Evolutionary conservation across 75 land plant species (phyloP).

Genomic region (Pinus tabuliformis): DNA sequence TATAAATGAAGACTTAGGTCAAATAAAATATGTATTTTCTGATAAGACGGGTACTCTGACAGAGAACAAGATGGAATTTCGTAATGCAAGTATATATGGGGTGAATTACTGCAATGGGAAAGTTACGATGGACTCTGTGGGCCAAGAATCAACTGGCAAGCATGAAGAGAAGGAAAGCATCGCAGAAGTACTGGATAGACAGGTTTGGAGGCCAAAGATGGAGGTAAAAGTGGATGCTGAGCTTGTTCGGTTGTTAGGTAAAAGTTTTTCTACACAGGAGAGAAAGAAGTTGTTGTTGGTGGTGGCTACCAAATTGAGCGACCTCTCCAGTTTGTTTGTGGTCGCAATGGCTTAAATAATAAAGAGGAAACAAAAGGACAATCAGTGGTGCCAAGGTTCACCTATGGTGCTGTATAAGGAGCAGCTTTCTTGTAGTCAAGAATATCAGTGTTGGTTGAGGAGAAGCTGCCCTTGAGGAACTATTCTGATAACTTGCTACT

Average conservation of each 20-base stretch:
- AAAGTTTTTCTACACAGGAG: slow-evolving; percentile 17
- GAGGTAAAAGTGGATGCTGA: slow-evolving; percentile 46
- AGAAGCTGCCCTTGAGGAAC: too few relatives aligned
- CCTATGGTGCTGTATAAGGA: too few relatives aligned
- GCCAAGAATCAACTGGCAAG: not conserved
- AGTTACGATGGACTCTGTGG: not conserved
- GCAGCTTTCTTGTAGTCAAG: too few relatives aligned
- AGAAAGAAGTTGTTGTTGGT: too few relatives aligned
- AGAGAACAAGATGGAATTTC: slow-evolving; percentile 90
- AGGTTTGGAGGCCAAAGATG: slow-evolving; percentile 58
- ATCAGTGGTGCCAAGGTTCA: too few relatives aligned
- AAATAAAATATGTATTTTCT: slow-evolving; percentile 78
- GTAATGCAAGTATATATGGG: slow-evolving; percentile 65
- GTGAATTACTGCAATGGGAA: slow-evolving; percentile 40
- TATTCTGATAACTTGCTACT: too few relatives aligned
- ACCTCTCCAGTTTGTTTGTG: too few relatives aligned
- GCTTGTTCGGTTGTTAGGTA: slow-evolving; percentile 35
- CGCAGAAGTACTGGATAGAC: slow-evolving; percentile 36
- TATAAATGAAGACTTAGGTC: slow-evolving; percentile 94
- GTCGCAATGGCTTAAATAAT: too few relatives aligned
- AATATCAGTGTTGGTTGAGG: too few relatives aligned
- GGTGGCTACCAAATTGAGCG: too few relatives aligned
- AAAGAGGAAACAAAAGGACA: too few relatives aligned
- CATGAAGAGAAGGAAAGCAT: slow-evolving; percentile 12
- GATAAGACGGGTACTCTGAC: slow-evolving; percentile 92